phyloP scores from a whole-genome alignment of 2,329 filamentous ascomycete genomes.

The Amylocarpus encephaloides region DNA sequence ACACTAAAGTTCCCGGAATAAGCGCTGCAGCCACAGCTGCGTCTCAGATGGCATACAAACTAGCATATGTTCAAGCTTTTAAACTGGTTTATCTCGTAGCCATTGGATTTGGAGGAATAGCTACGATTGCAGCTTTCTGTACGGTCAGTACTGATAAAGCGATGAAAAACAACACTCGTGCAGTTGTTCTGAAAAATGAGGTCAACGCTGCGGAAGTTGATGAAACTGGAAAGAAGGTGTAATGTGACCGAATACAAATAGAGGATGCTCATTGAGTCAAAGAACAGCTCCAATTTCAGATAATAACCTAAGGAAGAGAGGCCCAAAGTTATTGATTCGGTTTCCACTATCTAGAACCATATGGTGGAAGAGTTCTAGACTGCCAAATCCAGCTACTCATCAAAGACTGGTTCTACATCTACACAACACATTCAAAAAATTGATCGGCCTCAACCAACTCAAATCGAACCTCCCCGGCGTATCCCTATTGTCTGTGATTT shows the following conservation, averaged over 20 bases:
- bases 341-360: no score
- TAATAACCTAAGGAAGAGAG: no score
- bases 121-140: conserved; percentile 28
- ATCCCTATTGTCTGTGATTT: no score
- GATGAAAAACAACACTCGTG: conserved; percentile 30
- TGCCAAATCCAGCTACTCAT: no score
- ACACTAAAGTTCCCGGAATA: neutral
- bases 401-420: no score
- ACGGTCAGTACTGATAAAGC: conserved; percentile 30
- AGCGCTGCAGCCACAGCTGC: conserved; percentile 2
- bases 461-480: no score
- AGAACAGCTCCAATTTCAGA: no score
- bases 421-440: no score
- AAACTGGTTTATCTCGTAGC: conserved; percentile 33
- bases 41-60: conserved; percentile 29
- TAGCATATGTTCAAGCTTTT: conserved; percentile 32
- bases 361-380: no score
- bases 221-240: neutral
- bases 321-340: no score
- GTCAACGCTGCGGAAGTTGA: neutral
- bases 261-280: no score
- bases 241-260: neutral
- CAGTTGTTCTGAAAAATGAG: conserved; percentile 27
- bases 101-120: conserved; percentile 33
- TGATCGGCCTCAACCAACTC: no score